A percentile compares a stretch with the other conserved stretches of the same genome.
Evolutionary conservation across 257 asterid genomes (phyloP).

Genomic region (Nicotiana knightiana): DNA sequence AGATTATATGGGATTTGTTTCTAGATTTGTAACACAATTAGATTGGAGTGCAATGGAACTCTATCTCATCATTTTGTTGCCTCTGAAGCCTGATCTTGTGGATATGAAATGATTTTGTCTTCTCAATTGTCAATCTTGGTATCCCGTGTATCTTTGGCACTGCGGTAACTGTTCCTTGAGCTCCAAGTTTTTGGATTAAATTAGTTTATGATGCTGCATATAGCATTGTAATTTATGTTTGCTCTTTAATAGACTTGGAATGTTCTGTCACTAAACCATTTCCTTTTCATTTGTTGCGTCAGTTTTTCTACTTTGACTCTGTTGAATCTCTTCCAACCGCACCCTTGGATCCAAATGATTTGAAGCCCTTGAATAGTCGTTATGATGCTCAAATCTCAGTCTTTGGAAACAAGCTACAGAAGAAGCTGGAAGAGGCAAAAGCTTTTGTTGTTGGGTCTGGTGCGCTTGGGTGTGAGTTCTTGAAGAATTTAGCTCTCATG

Average conservation of each 20-base stretch:
- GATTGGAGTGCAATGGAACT: neutral
- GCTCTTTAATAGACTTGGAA: neutral
- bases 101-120: neutral
- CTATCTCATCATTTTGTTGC: neutral
- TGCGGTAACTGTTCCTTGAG: neutral
- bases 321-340: slow-evolving; percentile 84
- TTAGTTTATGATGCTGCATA: neutral
- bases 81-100: neutral
- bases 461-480: slow-evolving; percentile 91
- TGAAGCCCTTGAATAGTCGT: slow-evolving; percentile 72
- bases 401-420: slow-evolving; percentile 79
- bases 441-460: slow-evolving; percentile 90
- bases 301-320: slow-evolving; percentile 94
- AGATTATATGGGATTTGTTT: neutral
- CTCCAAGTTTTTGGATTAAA: neutral
- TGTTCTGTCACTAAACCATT: neutral
- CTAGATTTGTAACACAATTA: neutral
- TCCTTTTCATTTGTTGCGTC: slow-evolving; percentile 8
- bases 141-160: neutral
- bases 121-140: neutral
- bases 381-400: slow-evolving; percentile 95
- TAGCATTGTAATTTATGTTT: neutral
- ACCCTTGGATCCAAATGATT: slow-evolving; percentile 63
- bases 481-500: slow-evolving; percentile 88
- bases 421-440: slow-evolving; percentile 72